A percentile compares a stretch with the other conserved stretches of the same genome.
Conservation (phyloP, 2,329 filamentous ascomycete genomes). For the Aspergillus sp. region DNA sequence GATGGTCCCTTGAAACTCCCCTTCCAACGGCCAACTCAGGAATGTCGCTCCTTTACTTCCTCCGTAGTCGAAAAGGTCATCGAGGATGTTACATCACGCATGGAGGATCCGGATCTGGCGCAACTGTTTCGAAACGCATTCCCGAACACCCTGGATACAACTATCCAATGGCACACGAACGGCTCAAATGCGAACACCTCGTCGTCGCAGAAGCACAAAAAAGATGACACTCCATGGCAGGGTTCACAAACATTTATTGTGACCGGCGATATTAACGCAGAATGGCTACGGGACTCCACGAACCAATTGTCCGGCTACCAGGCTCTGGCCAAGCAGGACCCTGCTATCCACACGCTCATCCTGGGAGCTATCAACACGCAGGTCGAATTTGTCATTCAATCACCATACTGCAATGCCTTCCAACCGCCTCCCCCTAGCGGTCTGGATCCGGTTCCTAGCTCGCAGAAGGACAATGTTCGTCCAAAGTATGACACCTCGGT, state of each 20-base stretch:
- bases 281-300: slow-evolving; percentile 86
- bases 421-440: slow-evolving; percentile 83
- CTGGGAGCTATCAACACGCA: slow-evolving; percentile 94
- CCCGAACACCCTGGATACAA: slow-evolving; percentile 84
- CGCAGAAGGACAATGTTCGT: slow-evolving; percentile 75
- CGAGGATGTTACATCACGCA: slow-evolving; percentile 64
- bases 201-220: slow-evolving; percentile 27
- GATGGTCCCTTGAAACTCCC: slow-evolving; percentile 70
- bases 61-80: slow-evolving; percentile 84
- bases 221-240: slow-evolving; percentile 61
- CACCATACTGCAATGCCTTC: slow-evolving; percentile 97
- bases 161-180: slow-evolving; percentile 75
- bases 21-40: slow-evolving; percentile 70
- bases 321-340: slow-evolving; percentile 70
- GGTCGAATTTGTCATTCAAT: slow-evolving; percentile 85
- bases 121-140: slow-evolving; percentile 93
- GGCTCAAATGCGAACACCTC: slow-evolving; percentile 35
- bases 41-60: slow-evolving; percentile 85
- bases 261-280: slow-evolving; percentile 84
- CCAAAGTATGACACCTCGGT: slow-evolving; percentile 73
- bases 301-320: slow-evolving; percentile 93
- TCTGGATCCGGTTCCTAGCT: slow-evolving; percentile 63
- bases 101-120: slow-evolving; percentile 80
- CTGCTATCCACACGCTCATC: slow-evolving; percentile 68
- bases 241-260: slow-evolving; percentile 89